Conservation (phyloP, 192 early-diverging fungal species). For the Backusella tuberculispora region DNA sequence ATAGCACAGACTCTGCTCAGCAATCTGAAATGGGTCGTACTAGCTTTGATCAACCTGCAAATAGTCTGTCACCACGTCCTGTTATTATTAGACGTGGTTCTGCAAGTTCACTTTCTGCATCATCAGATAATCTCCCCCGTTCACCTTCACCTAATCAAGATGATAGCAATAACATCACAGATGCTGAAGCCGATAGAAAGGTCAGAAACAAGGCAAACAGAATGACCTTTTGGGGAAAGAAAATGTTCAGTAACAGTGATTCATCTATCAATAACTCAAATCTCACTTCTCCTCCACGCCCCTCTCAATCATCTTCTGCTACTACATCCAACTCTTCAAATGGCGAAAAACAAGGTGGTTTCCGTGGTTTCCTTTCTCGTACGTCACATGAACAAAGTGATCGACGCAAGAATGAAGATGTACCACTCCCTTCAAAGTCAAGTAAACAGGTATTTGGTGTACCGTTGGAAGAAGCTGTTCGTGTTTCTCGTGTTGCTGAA, state of each 20-base stretch:
- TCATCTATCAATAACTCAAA: neutral
- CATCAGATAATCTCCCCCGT: neutral
- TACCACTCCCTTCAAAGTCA: constrained; percentile 14
- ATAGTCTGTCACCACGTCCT: constrained; percentile 2
- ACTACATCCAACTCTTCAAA: neutral
- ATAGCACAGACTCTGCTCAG: constrained; percentile 2
- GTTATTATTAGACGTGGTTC: constrained; percentile 13
- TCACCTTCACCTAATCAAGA: neutral
- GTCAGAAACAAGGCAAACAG: constrained; percentile 33
- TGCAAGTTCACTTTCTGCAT: neutral
- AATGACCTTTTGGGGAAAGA: constrained; percentile 43
- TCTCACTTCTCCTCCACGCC: constrained; percentile 18
- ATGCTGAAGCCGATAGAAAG: constrained; percentile 26
- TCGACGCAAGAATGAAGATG: constrained; percentile 11
- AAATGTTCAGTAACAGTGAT: constrained; percentile 31
- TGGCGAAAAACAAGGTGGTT: neutral
- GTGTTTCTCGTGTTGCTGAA: constrained; percentile 71
- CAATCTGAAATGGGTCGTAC: neutral
- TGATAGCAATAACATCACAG: neutral
- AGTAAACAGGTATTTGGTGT: constrained; percentile 79
- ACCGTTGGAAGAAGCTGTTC: constrained; percentile 78
- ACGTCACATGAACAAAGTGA: constrained; percentile 31
- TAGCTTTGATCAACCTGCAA: constrained; percentile 11
- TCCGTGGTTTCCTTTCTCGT: constrained; percentile 32
- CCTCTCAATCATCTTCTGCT: constrained; percentile 22